A percentile compares a stretch with the other conserved stretches of the same genome.
These are phyloP conservation scores for Metschnikowia gruessii DNA, from an alignment of 805 yeast species.

Conservation along the genomic window DNA sequence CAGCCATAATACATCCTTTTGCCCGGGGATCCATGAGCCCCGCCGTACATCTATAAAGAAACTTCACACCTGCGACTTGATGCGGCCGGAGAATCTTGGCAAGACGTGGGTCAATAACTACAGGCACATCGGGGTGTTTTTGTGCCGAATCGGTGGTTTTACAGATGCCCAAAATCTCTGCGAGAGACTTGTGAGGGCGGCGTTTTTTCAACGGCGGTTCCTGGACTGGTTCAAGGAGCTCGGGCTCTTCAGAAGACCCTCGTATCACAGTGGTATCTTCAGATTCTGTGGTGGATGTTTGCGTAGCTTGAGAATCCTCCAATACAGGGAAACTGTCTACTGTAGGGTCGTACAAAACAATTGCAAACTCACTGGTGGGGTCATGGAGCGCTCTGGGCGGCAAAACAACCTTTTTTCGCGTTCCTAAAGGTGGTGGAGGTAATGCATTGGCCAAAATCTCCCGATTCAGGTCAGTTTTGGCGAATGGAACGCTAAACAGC, in stretches of 20 bases:
- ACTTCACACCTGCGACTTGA: slow-evolving; percentile 93
- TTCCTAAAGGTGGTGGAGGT: slow-evolving; percentile 84
- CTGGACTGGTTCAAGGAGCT: slow-evolving; percentile 12
- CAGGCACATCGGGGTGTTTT: slow-evolving; percentile 84
- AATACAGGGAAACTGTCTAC: slow-evolving; percentile 56
- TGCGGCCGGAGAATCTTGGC: slow-evolving; percentile 89
- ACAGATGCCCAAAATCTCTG: slow-evolving; percentile 75
- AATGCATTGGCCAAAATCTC: slow-evolving; percentile 31
- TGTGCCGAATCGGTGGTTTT: slow-evolving; percentile 46
- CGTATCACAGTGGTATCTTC: slow-evolving; percentile 1
- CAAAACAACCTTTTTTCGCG: slow-evolving; percentile 60
- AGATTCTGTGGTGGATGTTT: neutral
- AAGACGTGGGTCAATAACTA: slow-evolving; percentile 87
- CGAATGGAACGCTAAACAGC: slow-evolving; percentile 63
- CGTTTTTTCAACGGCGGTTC: slow-evolving; percentile 29
- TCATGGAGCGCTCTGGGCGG: slow-evolving; percentile 95
- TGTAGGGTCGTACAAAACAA: slow-evolving; percentile 93
- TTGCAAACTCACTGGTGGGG: slow-evolving; percentile 89
- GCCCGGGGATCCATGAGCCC: slow-evolving; percentile 83
- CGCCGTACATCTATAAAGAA: slow-evolving; percentile 84
- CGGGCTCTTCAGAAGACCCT: slow-evolving; percentile 14
- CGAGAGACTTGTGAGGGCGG: slow-evolving; percentile 61
- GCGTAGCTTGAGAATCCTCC: neutral
- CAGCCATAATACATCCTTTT: slow-evolving; percentile 97
- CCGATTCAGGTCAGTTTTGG: slow-evolving; percentile 32